Base-by-base conservation (phyloP, 768 basidiomycete genomes). In the Boletus rubescentipes region DNA sequence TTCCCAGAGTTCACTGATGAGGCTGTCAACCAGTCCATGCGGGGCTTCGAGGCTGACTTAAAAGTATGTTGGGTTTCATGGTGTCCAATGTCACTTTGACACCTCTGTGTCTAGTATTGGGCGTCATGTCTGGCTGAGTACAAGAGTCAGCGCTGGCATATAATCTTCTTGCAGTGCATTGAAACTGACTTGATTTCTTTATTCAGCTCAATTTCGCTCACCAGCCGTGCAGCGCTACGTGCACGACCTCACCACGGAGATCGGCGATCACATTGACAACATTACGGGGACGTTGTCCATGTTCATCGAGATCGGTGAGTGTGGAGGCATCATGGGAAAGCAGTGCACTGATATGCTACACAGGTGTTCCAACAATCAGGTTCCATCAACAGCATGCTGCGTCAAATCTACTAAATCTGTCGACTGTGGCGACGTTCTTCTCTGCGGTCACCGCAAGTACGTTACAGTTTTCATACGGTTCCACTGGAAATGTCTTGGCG, bases 1-100 rank as follows among this genome's bases (percentile, higher is more conserved):
- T 82, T 82, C 40, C 80, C 81, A 1, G 80, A 82, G 62, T 82
- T 80, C 46, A 77, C 72, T 14, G 79, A 82, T 30, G 80, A 82
- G 47, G 75, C 74, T 0, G 73, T 82, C 38, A 79, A 82, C 52
- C 68, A 75, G 21, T 78, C 79, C 40, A 78, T 82, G 62, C 58
- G 74, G 29, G 71, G 76, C 1, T 76, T 83, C 14, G 77, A 82
- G 57, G 77, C 73, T 1, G 81, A 82, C 58, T 62, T 83, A 37
- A 80, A 77, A 67, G 78, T 77, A 59, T 18, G 70, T 58, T 20
- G 6, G 35, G 3, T 62, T 53, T 45, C 35, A 10, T 16, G 29
- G 16, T n/a, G 31, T 44, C 36, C 20, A 32, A 30, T 41, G 16
- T 55, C 9, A 41, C 53, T 37, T 60, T 58, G 43, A 58, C 57